Evolutionary conservation across 1,284 basidiomycete species (phyloP).

Genomic region (Cryptococcus sp.): DNA sequence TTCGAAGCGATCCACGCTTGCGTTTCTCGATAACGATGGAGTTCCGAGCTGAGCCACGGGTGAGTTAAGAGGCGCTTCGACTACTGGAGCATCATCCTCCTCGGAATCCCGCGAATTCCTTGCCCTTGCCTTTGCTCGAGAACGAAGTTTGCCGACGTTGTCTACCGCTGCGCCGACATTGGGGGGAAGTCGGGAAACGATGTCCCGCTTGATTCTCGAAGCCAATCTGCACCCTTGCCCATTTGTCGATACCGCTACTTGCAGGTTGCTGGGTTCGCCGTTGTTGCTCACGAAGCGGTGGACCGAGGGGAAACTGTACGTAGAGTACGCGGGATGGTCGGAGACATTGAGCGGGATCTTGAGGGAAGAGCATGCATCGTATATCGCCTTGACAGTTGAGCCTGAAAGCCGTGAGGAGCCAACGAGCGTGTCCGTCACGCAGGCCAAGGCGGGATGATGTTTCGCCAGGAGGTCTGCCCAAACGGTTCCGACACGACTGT

Average conservation of each 20-base stretch:
- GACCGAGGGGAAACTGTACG: conserved; percentile 84
- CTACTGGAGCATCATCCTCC: conserved; percentile 55
- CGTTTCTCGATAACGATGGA: conserved; percentile 25
- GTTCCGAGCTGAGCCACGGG: conserved; percentile 68
- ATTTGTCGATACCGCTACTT: conserved; percentile 88
- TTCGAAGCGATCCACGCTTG: conserved; percentile 12
- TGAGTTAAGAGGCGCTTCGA: conserved; percentile 68
- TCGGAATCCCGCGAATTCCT: conserved; percentile 12
- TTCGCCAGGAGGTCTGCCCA: conserved; percentile 23
- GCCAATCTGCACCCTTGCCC: conserved; percentile 87
- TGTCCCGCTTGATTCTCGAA: conserved; percentile 76
- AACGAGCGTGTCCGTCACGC: conserved; percentile 68
- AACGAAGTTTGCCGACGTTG: conserved; percentile 71
- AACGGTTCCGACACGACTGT: conserved; percentile 47
- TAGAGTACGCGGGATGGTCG: conserved; percentile 82
- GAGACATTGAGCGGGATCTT: conserved; percentile 82
- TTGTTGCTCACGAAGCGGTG: conserved; percentile 68
- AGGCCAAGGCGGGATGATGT: conserved; percentile 61
- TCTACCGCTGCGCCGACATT: conserved; percentile 77
- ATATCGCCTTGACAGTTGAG: conserved; percentile 62
- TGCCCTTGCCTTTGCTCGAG: conserved; percentile 60
- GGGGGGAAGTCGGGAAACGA: conserved; percentile 72
- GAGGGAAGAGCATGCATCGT: conserved; percentile 59
- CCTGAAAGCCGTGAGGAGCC: conserved; percentile 56
- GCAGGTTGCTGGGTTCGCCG: conserved; percentile 63